Evolutionary conservation across 1,284 basidiomycete species (phyloP), one percentile per base, ranked within the genome.

Genomic region (Malassezia sp.): DNA sequence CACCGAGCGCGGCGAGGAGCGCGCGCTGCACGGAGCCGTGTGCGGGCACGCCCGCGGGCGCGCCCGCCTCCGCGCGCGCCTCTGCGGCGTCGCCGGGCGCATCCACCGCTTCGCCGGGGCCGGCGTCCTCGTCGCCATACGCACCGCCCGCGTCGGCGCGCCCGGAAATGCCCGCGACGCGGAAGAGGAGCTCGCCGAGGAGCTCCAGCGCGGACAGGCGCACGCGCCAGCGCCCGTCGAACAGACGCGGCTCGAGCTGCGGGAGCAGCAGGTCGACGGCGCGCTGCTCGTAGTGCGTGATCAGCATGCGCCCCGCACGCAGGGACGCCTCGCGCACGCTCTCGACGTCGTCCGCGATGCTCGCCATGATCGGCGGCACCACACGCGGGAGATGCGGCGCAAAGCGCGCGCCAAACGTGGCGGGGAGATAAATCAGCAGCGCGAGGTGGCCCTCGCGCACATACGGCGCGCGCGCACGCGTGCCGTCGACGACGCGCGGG

Each of bases 381-480:
- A 97, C 93, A 70, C 89, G 85, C 6, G 86, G 84, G 14, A 97
- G 75, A 71, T 97, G 90, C 4, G 90, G 91, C 52, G 89, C 82
- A 78, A 99, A 99, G 38, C 91, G 83, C 37, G 57, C 47, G 18
- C 93, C 93, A 61, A 97, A 99, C 0, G 91, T 97, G 2, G 89
- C 83, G 1, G 93, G 93, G 9, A 99, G 75, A 74, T 85, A 99
- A 26, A 99, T 89, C 38, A 99, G 80, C 20, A 99, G 75, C 2
- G 90, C 95, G 79, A 99, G 96, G 75, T 96, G 95, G 20, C 93
- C 93, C 76, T 97, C 93, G 41, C 90, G 80, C 30, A 97, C 87
- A 42, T 90, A 91, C 22, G 89, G 78, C 18, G 86, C 77, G 5
- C 86, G 83, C 42, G 85, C 91, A 58, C 85, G 80, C 1, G 89